phyloP scores from a whole-genome alignment of 768 basidiomycete genomes.

The Nidula microcarpa region DNA sequence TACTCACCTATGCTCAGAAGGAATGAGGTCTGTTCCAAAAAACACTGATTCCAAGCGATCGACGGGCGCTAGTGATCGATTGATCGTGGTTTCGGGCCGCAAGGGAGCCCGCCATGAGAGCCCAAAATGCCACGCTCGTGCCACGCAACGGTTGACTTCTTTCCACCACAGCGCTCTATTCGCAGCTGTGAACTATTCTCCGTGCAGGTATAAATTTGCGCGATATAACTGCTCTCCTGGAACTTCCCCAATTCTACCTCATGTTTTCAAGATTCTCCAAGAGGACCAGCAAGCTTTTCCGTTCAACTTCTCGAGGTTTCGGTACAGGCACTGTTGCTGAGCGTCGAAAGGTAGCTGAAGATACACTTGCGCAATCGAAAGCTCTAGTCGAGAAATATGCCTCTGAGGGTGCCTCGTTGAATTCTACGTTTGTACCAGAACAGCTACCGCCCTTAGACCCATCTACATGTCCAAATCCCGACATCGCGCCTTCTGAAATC shows the following conservation, averaged over 20 bases:
- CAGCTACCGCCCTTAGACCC: slow-evolving; percentile 21
- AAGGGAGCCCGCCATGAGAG: too few species aligned
- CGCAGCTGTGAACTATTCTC: too few species aligned
- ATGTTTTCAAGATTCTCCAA: too few species aligned
- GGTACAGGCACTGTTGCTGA: neutral
- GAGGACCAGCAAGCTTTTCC: neutral
- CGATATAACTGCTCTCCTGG: too few species aligned
- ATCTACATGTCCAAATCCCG: slow-evolving; percentile 7
- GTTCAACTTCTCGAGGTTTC: neutral
- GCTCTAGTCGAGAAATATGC: slow-evolving; percentile 19
- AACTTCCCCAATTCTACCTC: too few species aligned
- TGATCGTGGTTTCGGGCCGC: too few species aligned
- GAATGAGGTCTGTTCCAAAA: neutral
- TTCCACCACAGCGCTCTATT: too few species aligned
- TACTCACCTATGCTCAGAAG: neutral
- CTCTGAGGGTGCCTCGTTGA: slow-evolving; percentile 23
- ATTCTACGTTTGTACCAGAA: slow-evolving; percentile 21
- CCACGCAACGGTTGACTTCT: too few species aligned
- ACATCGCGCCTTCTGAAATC: slow-evolving; percentile 11
- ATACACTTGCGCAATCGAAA: slow-evolving; percentile 22
- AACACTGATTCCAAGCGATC: too few species aligned
- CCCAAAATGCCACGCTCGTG: too few species aligned
- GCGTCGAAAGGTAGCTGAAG: slow-evolving; percentile 13
- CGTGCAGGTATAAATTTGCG: too few species aligned
- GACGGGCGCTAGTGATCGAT: too few species aligned